Conservation (phyloP, 225 moss, liverwort and hornwort species). For the Climacium dendroides region DNA sequence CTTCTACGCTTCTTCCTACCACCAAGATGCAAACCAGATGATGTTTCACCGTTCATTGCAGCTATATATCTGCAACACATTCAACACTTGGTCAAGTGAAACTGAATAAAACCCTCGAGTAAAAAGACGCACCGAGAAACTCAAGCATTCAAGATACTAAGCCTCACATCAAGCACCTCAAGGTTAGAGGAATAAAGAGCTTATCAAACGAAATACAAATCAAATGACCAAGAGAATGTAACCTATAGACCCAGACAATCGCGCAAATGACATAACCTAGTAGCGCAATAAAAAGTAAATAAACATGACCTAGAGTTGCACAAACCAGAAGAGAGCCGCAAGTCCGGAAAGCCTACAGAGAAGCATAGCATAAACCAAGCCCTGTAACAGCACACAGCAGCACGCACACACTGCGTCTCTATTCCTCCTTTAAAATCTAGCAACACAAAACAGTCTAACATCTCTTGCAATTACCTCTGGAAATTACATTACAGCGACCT, state of each 20-base stretch:
- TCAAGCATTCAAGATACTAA: background rate
- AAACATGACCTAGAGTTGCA: background rate
- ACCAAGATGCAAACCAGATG: constrained; percentile 4
- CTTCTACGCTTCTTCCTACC: constrained; percentile 33
- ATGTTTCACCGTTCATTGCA: constrained; percentile 27
- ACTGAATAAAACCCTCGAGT: background rate
- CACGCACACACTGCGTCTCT: background rate
- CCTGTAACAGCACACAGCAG: background rate
- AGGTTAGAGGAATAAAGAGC: background rate
- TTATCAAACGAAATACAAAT: background rate
- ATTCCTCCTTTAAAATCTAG: background rate
- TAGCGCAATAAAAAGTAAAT: background rate
- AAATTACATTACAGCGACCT: background rate
- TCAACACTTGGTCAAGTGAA: background rate
- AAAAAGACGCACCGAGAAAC: background rate
- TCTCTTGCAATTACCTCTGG: background rate
- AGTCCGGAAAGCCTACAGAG: background rate
- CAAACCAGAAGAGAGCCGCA: background rate
- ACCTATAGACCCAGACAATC: background rate
- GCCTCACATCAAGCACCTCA: background rate
- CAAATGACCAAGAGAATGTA: background rate
- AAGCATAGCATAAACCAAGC: background rate
- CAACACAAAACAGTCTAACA: background rate
- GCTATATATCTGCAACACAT: background rate
- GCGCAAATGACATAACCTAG: background rate